Conservation (phyloP, 768 basidiomycete species). For the Suillus cothurnatus region DNA sequence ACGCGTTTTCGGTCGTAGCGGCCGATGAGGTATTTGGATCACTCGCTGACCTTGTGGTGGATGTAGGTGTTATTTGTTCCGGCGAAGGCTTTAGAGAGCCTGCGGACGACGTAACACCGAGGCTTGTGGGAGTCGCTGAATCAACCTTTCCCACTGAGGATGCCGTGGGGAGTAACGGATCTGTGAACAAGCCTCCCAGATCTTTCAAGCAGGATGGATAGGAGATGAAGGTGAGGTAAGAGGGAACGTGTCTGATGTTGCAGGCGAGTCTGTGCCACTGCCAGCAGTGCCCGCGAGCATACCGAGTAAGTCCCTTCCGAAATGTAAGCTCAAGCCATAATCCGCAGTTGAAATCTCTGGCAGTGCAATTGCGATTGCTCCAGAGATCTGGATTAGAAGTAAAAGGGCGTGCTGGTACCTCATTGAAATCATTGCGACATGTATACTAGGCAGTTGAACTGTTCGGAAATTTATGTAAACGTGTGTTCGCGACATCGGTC, state of each 20-base stretch:
- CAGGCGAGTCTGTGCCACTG: background rate
- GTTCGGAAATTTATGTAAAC: constrained; percentile 1
- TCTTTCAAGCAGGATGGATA: background rate
- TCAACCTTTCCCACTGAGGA: background rate
- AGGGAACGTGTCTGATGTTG: background rate
- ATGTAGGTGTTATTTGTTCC: constrained; percentile 2
- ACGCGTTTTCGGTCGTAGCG: constrained; percentile 17
- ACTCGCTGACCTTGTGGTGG: constrained; percentile 6
- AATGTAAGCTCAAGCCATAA: background rate
- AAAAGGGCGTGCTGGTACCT: constrained; percentile 5
- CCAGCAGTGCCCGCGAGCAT: constrained; percentile 14
- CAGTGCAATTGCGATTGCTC: constrained; percentile 10
- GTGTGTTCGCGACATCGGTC: constrained; percentile 3
- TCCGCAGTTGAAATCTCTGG: background rate
- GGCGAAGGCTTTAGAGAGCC: constrained; percentile 1
- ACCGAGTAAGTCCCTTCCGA: constrained; percentile 18
- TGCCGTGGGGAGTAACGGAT: background rate
- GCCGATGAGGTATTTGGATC: constrained; percentile 11
- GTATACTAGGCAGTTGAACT: background rate
- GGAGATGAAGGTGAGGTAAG: constrained; percentile 3
- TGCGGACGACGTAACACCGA: constrained; percentile 5
- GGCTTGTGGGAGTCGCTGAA: background rate
- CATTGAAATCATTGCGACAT: constrained; percentile 1
- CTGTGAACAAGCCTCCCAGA: background rate
- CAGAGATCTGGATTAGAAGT: constrained; percentile 4